A percentile compares a stretch with the other conserved stretches of the same genome.
Conservation (phyloP, 768 basidiomycete genomes). For the Lactarius deliciosus region DNA sequence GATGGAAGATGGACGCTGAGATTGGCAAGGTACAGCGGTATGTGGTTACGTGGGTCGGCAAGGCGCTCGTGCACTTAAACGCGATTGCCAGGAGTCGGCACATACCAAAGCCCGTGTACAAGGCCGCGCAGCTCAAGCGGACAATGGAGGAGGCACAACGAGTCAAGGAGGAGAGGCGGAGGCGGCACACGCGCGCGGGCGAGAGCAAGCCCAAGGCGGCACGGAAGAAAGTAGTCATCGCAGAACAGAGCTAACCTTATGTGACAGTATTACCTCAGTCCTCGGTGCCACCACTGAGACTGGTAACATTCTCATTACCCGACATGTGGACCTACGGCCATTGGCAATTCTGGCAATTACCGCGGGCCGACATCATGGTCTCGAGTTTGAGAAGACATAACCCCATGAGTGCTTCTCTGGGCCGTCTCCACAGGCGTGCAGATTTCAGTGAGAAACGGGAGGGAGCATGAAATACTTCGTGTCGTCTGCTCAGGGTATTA, state of each 20-base stretch:
- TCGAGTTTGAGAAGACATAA: not conserved
- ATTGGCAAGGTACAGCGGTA: constrained; percentile 82
- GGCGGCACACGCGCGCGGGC: constrained; percentile 86
- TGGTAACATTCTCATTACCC: not conserved
- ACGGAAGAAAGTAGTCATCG: constrained; percentile 82
- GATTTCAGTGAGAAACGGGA: not conserved
- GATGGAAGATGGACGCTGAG: constrained; percentile 84
- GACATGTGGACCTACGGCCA: not conserved
- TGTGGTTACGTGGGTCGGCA: constrained; percentile 32
- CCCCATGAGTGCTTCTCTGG: not conserved
- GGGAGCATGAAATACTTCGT: not conserved
- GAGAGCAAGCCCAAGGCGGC: constrained; percentile 88
- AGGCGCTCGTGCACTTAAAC: constrained; percentile 8
- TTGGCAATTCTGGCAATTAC: not conserved
- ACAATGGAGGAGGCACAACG: constrained; percentile 89
- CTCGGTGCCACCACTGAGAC: not conserved
- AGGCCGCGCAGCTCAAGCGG: constrained; percentile 81
- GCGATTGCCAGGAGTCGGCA: constrained; percentile 59
- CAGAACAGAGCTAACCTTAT: constrained; percentile 62
- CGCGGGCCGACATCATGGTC: not conserved
- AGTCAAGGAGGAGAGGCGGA: constrained; percentile 90
- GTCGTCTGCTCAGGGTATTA: not conserved
- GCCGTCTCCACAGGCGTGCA: not conserved
- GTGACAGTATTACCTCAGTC: not conserved
- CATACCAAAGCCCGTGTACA: constrained; percentile 88